Conservation (phyloP, 1,284 basidiomycete species). For the Lentinula novae-zelandiae region DNA sequence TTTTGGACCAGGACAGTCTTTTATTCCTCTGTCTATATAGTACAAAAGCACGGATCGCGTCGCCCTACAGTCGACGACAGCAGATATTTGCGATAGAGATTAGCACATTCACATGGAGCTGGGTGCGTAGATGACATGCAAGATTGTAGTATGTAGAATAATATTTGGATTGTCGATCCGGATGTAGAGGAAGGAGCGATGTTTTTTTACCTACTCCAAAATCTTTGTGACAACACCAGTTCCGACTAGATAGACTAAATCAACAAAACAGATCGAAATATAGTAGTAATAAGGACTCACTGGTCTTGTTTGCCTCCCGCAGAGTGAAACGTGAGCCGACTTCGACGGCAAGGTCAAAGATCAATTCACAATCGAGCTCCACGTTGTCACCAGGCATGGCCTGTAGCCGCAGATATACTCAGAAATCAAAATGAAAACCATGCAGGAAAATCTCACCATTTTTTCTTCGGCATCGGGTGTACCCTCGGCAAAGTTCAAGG, state of each 20-base stretch:
- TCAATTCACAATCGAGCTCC: conserved; percentile 85
- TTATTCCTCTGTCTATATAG: neutral
- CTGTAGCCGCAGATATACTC: conserved; percentile 31
- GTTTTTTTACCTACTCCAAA: conserved; percentile 36
- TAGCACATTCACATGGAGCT: conserved; percentile 13
- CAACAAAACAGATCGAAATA: neutral
- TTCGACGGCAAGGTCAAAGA: conserved; percentile 91
- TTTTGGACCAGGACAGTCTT: neutral
- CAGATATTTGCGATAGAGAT: neutral
- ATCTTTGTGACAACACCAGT: conserved; percentile 90
- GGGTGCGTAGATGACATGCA: conserved; percentile 19
- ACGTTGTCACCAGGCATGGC: conserved; percentile 99
- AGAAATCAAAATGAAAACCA: conserved; percentile 10
- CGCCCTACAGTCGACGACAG: neutral
- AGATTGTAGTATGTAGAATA: conserved; percentile 5
- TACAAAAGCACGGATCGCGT: neutral
- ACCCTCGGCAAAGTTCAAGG: conserved; percentile 85
- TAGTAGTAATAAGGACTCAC: conserved; percentile 41
- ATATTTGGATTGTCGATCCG: neutral
- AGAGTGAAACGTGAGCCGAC: conserved; percentile 94
- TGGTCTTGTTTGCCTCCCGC: conserved; percentile 93
- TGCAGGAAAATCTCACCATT: conserved; percentile 49
- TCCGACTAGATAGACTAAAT: conserved; percentile 53
- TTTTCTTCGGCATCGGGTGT: conserved; percentile 75
- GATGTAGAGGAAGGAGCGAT: neutral